Evolutionary conservation across 352 stramenopile species (phyloP).

Genomic region (Globisporangium nodosum): DNA sequence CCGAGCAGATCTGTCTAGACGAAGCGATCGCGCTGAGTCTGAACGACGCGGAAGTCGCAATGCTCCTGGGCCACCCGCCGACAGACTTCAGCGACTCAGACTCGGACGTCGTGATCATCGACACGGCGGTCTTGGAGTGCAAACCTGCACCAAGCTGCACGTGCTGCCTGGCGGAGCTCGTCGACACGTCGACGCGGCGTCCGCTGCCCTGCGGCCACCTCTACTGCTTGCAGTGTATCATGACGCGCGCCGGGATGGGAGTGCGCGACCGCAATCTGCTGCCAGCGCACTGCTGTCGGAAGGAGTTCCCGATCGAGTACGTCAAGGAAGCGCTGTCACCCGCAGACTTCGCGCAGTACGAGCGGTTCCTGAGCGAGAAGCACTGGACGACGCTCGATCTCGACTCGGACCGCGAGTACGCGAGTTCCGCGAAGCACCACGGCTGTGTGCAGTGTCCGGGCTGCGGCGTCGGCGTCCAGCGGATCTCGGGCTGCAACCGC

Average conservation of each 20-base stretch:
- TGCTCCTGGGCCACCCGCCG: neutral
- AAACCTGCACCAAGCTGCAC: slow-evolving; percentile 10
- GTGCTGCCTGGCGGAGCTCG: slow-evolving; percentile 7
- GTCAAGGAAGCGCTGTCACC: slow-evolving; percentile 4
- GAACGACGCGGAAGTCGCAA: slow-evolving; percentile 8
- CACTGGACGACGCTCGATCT: slow-evolving; percentile 24
- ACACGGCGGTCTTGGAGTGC: neutral
- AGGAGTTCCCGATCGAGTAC: slow-evolving; percentile 12
- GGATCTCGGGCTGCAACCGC: slow-evolving; percentile 43
- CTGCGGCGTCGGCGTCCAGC: slow-evolving; percentile 62
- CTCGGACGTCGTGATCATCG: neutral
- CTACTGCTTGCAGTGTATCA: slow-evolving; percentile 56
- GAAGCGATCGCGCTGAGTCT: slow-evolving; percentile 22
- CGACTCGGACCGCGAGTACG: slow-evolving; percentile 59
- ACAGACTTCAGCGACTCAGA: neutral
- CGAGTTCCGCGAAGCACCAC: slow-evolving; percentile 20
- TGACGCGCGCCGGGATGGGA: slow-evolving; percentile 47
- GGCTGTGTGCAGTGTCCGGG: slow-evolving; percentile 52
- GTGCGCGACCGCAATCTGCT: slow-evolving; percentile 37
- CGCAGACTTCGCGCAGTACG: slow-evolving; percentile 7
- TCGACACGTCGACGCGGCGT: neutral
- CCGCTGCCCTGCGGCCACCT: slow-evolving; percentile 45
- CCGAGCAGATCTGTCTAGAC: slow-evolving; percentile 17
- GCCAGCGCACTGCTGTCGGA: slow-evolving; percentile 12
- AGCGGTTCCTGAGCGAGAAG: slow-evolving; percentile 11